Evolutionary conservation across 768 basidiomycete species (phyloP), one percentile per base, ranked within the genome.

Genomic region (Suillus luteus): DNA sequence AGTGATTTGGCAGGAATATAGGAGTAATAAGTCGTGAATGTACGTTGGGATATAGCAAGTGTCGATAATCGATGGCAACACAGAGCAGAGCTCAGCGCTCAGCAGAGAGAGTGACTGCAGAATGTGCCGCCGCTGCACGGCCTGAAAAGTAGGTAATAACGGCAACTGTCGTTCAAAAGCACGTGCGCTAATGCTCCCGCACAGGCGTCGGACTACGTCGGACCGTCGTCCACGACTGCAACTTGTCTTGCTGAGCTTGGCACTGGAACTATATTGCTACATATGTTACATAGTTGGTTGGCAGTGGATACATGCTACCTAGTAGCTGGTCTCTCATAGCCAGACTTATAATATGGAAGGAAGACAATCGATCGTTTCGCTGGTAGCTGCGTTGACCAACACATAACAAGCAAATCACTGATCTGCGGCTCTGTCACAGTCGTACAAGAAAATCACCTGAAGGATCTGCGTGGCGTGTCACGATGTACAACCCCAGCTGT

Each of bases 141-240:
- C 17, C 57, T 58, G 57, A 43, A 58, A 27, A 27, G 40, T 6
- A 35, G 14, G 24, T 6, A 35, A 14, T 54, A 35, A 54, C 52
- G 52, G 19, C 19, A 54, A 35, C 48, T 55, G 33, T 33, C 31
- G 31, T 38, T 38, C 8, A 40, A 2, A 6, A 17, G 17, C 40
- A 58, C 57, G 57, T 58, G 57, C 57, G 11, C 40, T 31, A 58
- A 58, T 40, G 37, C 55, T 38, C 38, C 55, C 37, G 55, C 38
- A 27, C 49, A 27, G 24, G 27, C 49, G 8, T 27, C 27, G 9
- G 43, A 43, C 41, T 12, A 12, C 14, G 8, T 27, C 27, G 9
- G 43, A 43, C 41, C 22, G 46, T 14, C 22, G 22, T 11, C 22
- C 49, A 51, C 24, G 1, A 51, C 27, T 17, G 6, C 9, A 52